A percentile compares a stretch with the other conserved stretches of the same genome.
These are phyloP conservation scores for Clarkia xantiana DNA, from an alignment of 345 rosid species.

Conservation along the genomic window DNA sequence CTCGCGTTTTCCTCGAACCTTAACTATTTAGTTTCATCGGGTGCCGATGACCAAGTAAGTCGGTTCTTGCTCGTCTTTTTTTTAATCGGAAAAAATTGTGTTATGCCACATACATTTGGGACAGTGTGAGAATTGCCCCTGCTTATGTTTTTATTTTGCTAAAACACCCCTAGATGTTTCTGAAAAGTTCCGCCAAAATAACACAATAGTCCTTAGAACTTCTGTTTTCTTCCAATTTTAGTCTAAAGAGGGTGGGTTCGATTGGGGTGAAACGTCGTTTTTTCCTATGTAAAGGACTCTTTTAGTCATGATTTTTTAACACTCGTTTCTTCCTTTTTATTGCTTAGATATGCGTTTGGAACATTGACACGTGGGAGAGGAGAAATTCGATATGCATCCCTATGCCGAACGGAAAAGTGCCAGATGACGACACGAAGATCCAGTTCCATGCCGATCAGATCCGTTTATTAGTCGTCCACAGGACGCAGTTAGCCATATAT, in stretches of 20 bases:
- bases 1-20: constrained; percentile 68
- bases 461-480: constrained; percentile 63
- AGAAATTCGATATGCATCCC: constrained; percentile 45
- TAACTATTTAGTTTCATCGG: constrained; percentile 73
- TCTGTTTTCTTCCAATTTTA: too few species aligned
- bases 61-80: neutral
- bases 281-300: too few species aligned
- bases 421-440: constrained; percentile 58
- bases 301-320: too few species aligned
- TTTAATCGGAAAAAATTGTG: too few species aligned
- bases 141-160: too few species aligned
- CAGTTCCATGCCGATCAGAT: constrained; percentile 71
- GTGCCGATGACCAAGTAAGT: constrained; percentile 89
- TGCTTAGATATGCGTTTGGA: constrained; percentile 43
- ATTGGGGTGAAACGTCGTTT: too few species aligned
- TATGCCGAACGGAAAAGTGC: constrained; percentile 51
- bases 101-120: neutral
- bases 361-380: constrained; percentile 86
- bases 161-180: too few species aligned
- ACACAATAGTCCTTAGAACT: too few species aligned
- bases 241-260: too few species aligned
- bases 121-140: too few species aligned
- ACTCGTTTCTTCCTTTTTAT: too few species aligned
- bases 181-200: too few species aligned
- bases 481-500: constrained; percentile 65